A percentile compares a stretch with the other conserved stretches of the same genome.
phyloP scores from a whole-genome alignment of 352 stramenopile species.

The Phytophthora colocasiae region DNA sequence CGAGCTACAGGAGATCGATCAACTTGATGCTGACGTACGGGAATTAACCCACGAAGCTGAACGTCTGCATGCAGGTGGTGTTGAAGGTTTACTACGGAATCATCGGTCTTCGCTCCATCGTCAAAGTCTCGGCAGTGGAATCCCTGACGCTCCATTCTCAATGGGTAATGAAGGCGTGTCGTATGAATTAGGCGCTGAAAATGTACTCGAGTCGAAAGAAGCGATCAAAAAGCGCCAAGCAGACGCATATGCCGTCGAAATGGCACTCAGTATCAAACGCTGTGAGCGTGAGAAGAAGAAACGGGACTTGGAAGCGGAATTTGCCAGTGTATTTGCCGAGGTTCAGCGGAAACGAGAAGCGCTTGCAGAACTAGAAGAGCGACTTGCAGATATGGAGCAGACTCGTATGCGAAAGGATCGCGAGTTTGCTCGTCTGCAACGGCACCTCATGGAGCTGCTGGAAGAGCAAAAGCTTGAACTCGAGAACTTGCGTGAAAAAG shows the following conservation, averaged over 20 bases:
- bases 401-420: slow-evolving; percentile 92
- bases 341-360: slow-evolving; percentile 89
- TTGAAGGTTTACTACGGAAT: slow-evolving; percentile 59
- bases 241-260: slow-evolving; percentile 92
- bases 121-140: slow-evolving; percentile 60
- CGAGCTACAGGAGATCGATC: slow-evolving; percentile 93
- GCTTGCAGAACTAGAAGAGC: slow-evolving; percentile 82
- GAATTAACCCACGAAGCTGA: slow-evolving; percentile 93
- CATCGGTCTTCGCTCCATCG: slow-evolving; percentile 35
- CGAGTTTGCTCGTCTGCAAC: slow-evolving; percentile 92
- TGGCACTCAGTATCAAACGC: slow-evolving; percentile 94
- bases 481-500: slow-evolving; percentile 90
- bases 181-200: slow-evolving; percentile 63
- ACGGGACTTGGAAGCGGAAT: slow-evolving; percentile 92
- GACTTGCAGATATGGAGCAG: slow-evolving; percentile 93
- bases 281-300: slow-evolving; percentile 92
- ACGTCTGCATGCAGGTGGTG: slow-evolving; percentile 70
- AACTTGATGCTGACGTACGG: slow-evolving; percentile 90
- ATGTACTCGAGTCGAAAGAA: slow-evolving; percentile 57
- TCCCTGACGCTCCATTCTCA: slow-evolving; percentile 33
- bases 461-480: slow-evolving; percentile 95
- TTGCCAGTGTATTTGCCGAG: slow-evolving; percentile 90
- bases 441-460: slow-evolving; percentile 94
- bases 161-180: slow-evolving; percentile 21
- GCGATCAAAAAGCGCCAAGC: slow-evolving; percentile 62